Conservation (phyloP, 495 filamentous ascomycete genomes). For the Penicillium alfredii region DNA sequence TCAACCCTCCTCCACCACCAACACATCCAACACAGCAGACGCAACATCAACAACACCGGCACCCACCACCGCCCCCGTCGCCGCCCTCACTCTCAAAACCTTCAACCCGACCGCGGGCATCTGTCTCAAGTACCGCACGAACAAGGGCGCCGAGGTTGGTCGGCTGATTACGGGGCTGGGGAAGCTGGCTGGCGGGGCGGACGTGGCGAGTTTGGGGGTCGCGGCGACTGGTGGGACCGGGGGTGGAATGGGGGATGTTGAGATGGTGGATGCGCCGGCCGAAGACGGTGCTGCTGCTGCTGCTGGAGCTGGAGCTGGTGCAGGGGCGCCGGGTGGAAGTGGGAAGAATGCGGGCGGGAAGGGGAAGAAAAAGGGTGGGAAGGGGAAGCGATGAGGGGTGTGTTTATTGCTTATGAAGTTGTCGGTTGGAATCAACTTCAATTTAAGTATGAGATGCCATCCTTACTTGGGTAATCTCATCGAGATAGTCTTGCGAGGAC, state of each 20-base stretch:
- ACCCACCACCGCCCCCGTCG: constrained; percentile 40
- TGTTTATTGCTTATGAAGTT: too few species aligned
- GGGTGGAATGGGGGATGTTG: constrained; percentile 25
- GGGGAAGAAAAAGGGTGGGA: constrained; percentile 21
- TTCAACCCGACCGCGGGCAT: constrained; percentile 78
- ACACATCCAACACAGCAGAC: constrained; percentile 15
- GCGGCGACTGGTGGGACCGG: constrained; percentile 26
- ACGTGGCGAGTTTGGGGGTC: constrained; percentile 56
- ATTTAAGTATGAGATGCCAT: too few species aligned
- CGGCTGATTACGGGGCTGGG: constrained; percentile 71
- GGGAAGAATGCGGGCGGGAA: constrained; percentile 8
- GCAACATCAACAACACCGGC: constrained; percentile 19
- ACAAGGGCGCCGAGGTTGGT: constrained; percentile 84
- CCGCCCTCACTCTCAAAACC: constrained; percentile 76
- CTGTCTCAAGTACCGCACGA: constrained; percentile 83
- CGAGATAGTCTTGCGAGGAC: too few species aligned
- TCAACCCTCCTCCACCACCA: constrained; percentile 6
- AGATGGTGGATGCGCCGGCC: constrained; percentile 34
- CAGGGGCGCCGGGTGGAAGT: too few species aligned
- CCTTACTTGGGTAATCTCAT: too few species aligned
- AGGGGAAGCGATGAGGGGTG: constrained; percentile 15
- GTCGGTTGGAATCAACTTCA: too few species aligned
- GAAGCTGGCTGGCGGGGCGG: constrained; percentile 49
- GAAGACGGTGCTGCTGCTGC: constrained; percentile 9
- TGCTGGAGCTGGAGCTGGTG: too few species aligned